Conservation (phyloP, 176 grass and related monocot genomes). For the Musa beccarii region DNA sequence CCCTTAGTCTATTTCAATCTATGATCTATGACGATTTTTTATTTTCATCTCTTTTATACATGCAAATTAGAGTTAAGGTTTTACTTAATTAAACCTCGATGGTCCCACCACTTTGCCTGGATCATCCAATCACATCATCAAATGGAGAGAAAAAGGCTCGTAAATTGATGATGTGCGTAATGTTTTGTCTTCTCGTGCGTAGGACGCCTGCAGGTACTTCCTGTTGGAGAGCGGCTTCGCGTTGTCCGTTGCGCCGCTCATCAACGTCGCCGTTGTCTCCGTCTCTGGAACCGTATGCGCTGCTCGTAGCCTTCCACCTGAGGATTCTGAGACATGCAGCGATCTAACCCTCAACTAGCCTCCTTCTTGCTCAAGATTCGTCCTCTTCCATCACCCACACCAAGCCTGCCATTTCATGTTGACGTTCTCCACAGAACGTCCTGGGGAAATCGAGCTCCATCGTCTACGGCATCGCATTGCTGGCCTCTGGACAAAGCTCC, state of each 20-base stretch:
- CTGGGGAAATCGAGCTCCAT: constrained; percentile 70
- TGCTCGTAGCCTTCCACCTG: constrained; percentile 22
- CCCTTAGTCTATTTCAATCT: too few relatives aligned
- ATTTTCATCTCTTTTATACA: too few relatives aligned
- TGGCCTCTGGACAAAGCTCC: constrained; percentile 90
- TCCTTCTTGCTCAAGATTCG: constrained; percentile 75
- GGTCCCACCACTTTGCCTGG: too few relatives aligned
- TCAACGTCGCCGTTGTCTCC: constrained; percentile 72
- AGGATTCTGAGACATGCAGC: constrained; percentile 33
- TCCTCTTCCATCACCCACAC: neutral
- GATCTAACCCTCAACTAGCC: constrained; percentile 55
- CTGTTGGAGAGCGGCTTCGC: constrained; percentile 74
- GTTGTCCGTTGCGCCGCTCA: constrained; percentile 61
- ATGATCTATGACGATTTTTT: too few relatives aligned
- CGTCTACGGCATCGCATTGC: constrained; percentile 60
- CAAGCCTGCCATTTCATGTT: too few relatives aligned
- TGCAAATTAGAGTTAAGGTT: too few relatives aligned
- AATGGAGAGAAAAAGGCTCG: too few relatives aligned
- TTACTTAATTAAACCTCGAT: too few relatives aligned
- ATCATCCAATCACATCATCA: too few relatives aligned
- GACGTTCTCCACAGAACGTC: constrained; percentile 47
- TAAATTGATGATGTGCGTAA: too few relatives aligned
- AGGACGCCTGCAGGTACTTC: constrained; percentile 79
- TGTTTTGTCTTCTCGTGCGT: neutral
- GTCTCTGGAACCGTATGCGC: constrained; percentile 65